A percentile compares a stretch with the other conserved stretches of the same genome.
Evolutionary conservation across 345 rosid genomes (phyloP).

Genomic region (Kernera saxatilis): DNA sequence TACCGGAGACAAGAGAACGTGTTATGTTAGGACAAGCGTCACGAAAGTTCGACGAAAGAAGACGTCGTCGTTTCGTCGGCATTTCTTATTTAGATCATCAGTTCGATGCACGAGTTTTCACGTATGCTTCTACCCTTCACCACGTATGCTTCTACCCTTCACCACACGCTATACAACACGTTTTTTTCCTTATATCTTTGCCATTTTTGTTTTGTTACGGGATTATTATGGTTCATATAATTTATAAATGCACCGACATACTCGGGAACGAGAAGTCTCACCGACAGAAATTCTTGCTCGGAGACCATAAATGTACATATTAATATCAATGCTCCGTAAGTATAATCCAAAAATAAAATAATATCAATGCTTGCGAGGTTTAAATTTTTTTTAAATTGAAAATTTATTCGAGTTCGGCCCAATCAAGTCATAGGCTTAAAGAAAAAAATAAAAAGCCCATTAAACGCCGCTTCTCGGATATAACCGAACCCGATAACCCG

Average conservation of each 20-base stretch:
- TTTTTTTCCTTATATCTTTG: background rate
- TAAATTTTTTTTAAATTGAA: background rate
- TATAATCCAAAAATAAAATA: background rate
- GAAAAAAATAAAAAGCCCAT: background rate
- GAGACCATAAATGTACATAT: background rate
- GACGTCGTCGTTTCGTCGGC: constrained; percentile 1
- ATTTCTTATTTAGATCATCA: background rate
- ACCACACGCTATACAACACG: constrained; percentile 5
- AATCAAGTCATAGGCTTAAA: background rate
- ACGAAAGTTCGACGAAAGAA: background rate
- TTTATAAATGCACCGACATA: constrained; percentile 12
- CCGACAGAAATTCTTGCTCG: constrained; percentile 20
- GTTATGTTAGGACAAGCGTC: constrained; percentile 5
- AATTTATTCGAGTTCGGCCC: background rate
- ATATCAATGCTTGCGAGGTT: background rate
- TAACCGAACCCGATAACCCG: constrained; percentile 11
- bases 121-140: background rate
- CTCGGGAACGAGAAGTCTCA: background rate
- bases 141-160: background rate
- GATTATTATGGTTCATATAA: background rate
- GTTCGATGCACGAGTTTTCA: background rate
- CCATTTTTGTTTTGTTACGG: background rate
- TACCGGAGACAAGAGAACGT: constrained; percentile 25
- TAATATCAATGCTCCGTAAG: background rate
- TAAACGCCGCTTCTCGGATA: background rate